Evolutionary conservation across 139 green algal genomes (phyloP).

Genomic region (Volvox africanus): DNA sequence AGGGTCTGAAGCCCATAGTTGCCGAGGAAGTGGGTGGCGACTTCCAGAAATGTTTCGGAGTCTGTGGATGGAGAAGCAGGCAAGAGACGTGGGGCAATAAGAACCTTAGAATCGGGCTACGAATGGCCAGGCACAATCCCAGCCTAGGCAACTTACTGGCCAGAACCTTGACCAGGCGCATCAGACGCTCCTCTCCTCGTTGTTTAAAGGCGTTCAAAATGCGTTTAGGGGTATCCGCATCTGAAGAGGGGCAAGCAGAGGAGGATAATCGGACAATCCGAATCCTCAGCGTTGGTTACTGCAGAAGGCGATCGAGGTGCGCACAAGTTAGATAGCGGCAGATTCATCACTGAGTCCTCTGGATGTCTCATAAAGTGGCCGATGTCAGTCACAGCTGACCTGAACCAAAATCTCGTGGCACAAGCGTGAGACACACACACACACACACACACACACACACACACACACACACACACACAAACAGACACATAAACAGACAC

Average conservation of each 20-base stretch:
- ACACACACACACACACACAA: neutral
- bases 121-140: too few relatives aligned
- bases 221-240: conserved; percentile 19
- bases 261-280: neutral
- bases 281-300: neutral
- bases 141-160: neutral
- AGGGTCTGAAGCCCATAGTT: conserved; percentile 31
- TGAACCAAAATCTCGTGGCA: too few relatives aligned
- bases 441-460: too few relatives aligned
- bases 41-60: neutral
- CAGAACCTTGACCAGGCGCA: conserved; percentile 32
- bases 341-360: too few relatives aligned
- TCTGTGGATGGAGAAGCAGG: neutral
- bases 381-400: too few relatives aligned
- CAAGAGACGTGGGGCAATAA: too few relatives aligned
- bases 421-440: too few relatives aligned
- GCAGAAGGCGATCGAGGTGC: neutral
- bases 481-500: too few relatives aligned
- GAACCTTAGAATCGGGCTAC: too few relatives aligned
- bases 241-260: neutral
- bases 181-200: conserved; percentile 29
- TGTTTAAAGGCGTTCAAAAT: conserved; percentile 35
- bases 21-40: conserved; percentile 15
- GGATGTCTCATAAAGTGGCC: too few relatives aligned
- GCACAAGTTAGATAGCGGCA: too few relatives aligned